Base-by-base conservation (phyloP, 306 rosid genomes). In the Rubus idaeus region DNA sequence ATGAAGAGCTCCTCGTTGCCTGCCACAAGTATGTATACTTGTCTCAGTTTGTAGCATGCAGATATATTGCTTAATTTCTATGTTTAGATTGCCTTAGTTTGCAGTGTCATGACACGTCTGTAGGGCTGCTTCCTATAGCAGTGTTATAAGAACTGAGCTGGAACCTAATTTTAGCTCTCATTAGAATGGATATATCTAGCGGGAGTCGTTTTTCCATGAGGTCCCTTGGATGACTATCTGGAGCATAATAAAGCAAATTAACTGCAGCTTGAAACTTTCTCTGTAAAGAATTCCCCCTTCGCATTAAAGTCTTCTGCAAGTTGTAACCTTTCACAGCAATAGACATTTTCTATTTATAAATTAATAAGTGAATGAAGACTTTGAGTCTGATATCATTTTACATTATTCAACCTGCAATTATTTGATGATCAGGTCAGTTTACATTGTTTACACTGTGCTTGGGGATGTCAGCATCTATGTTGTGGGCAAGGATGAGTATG, bases 1-100 rank as follows among this genome's bases (percentile, higher is more conserved):
- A 92, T 61, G 99, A 95, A 84, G 99, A 95, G 86, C 99, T 95
- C 42, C 89, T 87, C 58, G 99, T 92, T 82, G 97, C 96, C 71
- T 89, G 92, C 86, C 97, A 92, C 93, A 95, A 92, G 99, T 95
- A 70, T 76, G 92, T 82, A 75, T 65, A 61, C 63, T 69, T 56
- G 10, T 72, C 20, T 76, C 35, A 41, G 41, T 35, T 45, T 30
- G 23, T 72, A 47, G 13, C 50, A 13, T 41, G 68, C 37, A 40
- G 53, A 74, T 65, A 11, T 56, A 8, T 72, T 80, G 55, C 26
- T 49, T 56, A 20, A 62, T 17, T 63, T 63, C 35, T 51, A 45
- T 50, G 17, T 71, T 53, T 61, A 67, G 58, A 49, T 78, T 73
- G 21, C 62, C 26, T 67, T 77, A 47, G 10, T 61, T 47, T 50